phyloP scores from a whole-genome alignment of 192 early-diverging fungal genomes.

The Gryganskiella cystojenkinii region DNA sequence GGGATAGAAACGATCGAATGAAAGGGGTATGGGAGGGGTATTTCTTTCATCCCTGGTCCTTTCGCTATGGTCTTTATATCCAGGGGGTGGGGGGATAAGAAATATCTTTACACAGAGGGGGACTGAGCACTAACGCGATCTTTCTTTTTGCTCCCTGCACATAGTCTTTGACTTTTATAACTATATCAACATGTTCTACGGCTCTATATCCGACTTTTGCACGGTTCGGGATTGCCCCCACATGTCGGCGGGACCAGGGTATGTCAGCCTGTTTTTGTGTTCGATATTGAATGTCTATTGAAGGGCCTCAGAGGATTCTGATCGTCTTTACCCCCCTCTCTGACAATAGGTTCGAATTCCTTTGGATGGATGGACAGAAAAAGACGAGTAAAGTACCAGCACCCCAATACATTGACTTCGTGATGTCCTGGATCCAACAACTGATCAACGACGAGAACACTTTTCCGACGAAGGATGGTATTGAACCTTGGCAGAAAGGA shows the following conservation, averaged over 20 bases:
- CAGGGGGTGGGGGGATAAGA: no score
- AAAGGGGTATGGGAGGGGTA: no score
- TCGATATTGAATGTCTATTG: not conserved
- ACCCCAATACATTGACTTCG: constrained; percentile 96
- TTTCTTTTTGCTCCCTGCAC: not conserved
- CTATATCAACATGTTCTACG: constrained; percentile 91
- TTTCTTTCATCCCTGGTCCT: no score
- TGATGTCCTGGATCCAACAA: constrained; percentile 87
- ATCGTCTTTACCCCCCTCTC: not conserved
- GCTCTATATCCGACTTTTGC: constrained; percentile 90
- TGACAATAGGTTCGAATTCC: constrained; percentile 76
- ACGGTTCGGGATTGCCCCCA: constrained; percentile 81
- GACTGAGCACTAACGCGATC: not conserved
- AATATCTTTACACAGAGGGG: no score
- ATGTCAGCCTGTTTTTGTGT: constrained; percentile 9
- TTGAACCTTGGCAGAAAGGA: not conserved
- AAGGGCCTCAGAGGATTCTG: not conserved
- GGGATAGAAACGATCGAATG: no score
- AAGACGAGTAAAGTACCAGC: constrained; percentile 86
- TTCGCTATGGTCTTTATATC: no score
- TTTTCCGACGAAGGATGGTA: constrained; percentile 95
- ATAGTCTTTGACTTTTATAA: constrained; percentile 93
- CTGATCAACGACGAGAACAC: constrained; percentile 88
- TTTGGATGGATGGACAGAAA: constrained; percentile 90
- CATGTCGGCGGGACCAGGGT: constrained; percentile 88